Conservation (phyloP, 108 stramenopile genomes). For the Stephanodiscus minutulus region DNA sequence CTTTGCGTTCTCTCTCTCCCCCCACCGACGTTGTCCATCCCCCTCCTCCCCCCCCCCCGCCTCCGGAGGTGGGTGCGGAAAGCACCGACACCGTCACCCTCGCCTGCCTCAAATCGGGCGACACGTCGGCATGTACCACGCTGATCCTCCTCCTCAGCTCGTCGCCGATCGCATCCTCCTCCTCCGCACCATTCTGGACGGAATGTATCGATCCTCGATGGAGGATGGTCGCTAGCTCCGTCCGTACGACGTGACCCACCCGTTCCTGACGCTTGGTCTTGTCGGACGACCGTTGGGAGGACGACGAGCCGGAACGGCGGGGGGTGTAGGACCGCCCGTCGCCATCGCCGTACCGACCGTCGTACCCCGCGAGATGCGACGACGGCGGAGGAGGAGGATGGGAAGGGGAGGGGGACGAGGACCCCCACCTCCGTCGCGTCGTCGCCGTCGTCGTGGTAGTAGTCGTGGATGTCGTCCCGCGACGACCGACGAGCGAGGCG, state of each 20-base stretch:
- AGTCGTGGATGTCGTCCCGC: not conserved
- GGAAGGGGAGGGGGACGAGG: too few species aligned
- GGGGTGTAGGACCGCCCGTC: conserved; percentile 26
- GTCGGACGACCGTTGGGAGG: conserved; percentile 44
- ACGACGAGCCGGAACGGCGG: conserved; percentile 43
- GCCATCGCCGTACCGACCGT: too few species aligned
- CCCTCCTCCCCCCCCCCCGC: not conserved
- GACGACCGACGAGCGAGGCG: too few species aligned
- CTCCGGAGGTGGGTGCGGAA: not conserved
- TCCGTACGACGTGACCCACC: conserved; percentile 80
- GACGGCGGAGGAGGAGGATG: too few species aligned
- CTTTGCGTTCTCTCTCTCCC: conserved; percentile 21
- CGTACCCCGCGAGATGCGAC: too few species aligned
- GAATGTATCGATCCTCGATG: conserved; percentile 47
- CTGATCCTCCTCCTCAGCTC: conserved; percentile 75
- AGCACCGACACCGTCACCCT: conserved; percentile 81
- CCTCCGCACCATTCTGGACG: not conserved
- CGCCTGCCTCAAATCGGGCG: conserved; percentile 86
- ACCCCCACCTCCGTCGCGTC: not conserved
- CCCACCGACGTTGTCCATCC: too few species aligned
- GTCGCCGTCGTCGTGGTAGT: not conserved
- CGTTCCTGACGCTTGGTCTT: conserved; percentile 85
- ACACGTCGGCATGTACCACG: conserved; percentile 79
- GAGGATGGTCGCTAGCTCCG: conserved; percentile 70
- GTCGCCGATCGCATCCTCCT: conserved; percentile 51